A percentile compares a stretch with the other conserved stretches of the same genome.
Evolutionary conservation across 164 flowering plant species (phyloP).

Genomic region (Piper longum): DNA sequence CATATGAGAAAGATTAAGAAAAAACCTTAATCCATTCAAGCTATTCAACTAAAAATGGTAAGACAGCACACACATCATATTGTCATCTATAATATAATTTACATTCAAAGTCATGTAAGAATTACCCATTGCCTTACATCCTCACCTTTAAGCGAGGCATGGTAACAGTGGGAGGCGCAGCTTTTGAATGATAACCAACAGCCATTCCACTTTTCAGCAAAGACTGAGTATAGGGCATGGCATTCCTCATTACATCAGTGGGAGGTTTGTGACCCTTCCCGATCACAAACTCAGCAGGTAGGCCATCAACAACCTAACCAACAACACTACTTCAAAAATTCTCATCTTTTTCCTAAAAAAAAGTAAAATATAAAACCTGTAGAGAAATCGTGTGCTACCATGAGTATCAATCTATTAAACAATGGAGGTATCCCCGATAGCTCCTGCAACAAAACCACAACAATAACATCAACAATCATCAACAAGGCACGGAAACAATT

Average conservation of each 20-base stretch:
- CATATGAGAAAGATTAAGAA: no score
- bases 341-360: background rate
- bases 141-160: slow-evolving; percentile 95
- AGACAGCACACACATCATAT: no score
- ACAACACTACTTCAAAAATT: background rate
- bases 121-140: no score
- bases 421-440: slow-evolving; percentile 48
- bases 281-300: slow-evolving; percentile 93
- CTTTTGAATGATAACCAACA: slow-evolving; percentile 80
- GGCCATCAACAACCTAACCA: slow-evolving; percentile 91
- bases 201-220: slow-evolving; percentile 56
- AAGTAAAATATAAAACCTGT: slow-evolving; percentile 2
- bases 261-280: slow-evolving; percentile 75
- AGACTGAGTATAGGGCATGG: slow-evolving; percentile 91
- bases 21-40: no score
- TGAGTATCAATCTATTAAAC: slow-evolving; percentile 57
- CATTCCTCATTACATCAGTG: slow-evolving; percentile 32
- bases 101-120: background rate
- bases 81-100: background rate
- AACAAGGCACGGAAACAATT: background rate
- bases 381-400: slow-evolving; percentile 32
- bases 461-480: background rate
- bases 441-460: slow-evolving; percentile 33
- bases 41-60: no score
- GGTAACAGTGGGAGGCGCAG: slow-evolving; percentile 96